Conservation (phyloP, 352 stramenopile genomes). For the Phytopythium litorale region DNA sequence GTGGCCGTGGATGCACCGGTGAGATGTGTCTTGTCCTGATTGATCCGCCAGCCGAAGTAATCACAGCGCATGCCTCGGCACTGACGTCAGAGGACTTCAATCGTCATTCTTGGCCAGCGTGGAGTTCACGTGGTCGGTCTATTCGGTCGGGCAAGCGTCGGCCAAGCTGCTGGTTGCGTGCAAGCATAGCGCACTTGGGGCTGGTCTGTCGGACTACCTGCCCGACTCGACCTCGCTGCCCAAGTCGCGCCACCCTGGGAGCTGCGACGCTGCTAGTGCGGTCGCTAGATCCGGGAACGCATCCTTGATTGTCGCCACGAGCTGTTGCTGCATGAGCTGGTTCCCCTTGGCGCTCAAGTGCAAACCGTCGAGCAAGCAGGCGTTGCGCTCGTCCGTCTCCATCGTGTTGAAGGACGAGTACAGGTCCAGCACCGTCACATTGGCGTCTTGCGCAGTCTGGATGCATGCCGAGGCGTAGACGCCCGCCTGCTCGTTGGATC, state of each 20-base stretch:
- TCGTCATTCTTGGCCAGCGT: too few species aligned
- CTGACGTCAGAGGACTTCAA: too few species aligned
- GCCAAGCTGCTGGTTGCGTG: too few species aligned
- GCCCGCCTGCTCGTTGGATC: constrained; percentile 28
- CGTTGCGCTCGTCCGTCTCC: constrained; percentile 18
- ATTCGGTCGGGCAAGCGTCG: too few species aligned
- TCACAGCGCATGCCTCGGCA: too few species aligned
- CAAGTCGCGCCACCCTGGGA: constrained; percentile 18
- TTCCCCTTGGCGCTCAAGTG: constrained; percentile 51
- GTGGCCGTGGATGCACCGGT: too few species aligned
- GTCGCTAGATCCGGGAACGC: constrained; percentile 16
- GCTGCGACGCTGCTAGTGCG: constrained; percentile 8
- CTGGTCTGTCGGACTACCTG: too few species aligned
- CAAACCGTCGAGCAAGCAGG: constrained; percentile 38
- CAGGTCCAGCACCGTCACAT: constrained; percentile 33
- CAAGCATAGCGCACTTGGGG: too few species aligned
- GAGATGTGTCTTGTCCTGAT: too few species aligned
- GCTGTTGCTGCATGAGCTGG: constrained; percentile 27
- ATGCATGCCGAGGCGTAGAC: constrained; percentile 39
- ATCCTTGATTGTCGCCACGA: constrained; percentile 23
- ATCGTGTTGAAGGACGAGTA: constrained; percentile 38
- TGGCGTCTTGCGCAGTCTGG: constrained; percentile 16
- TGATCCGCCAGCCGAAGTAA: too few species aligned
- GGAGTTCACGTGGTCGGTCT: too few species aligned
- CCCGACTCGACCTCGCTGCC: background rate